Conservation (phyloP, 192 early-diverging fungal genomes). For the Entomortierella beljakovae region DNA sequence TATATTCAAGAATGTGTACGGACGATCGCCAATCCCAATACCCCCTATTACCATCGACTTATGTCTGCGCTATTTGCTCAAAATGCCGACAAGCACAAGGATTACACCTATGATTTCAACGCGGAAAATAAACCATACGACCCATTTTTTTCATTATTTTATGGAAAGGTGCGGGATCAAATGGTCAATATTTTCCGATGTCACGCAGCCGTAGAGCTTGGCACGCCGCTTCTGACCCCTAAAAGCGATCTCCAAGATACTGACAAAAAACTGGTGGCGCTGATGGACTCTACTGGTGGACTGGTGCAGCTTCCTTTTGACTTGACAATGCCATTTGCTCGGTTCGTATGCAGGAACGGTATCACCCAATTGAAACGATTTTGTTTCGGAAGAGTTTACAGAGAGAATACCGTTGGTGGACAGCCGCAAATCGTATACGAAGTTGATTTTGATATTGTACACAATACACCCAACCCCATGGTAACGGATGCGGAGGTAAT, state of each 20-base stretch:
- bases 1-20: constrained; percentile 91
- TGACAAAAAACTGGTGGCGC: constrained; percentile 76
- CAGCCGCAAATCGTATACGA: constrained; percentile 84
- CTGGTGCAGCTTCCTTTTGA: constrained; percentile 91
- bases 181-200: constrained; percentile 82
- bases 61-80: constrained; percentile 86
- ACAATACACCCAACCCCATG: constrained; percentile 67
- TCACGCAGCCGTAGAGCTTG: constrained; percentile 89
- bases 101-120: constrained; percentile 90
- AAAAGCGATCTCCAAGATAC: constrained; percentile 76
- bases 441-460: constrained; percentile 94
- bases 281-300: constrained; percentile 85
- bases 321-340: constrained; percentile 91
- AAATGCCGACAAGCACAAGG: constrained; percentile 83
- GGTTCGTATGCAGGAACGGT: constrained; percentile 80
- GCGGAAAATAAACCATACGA: constrained; percentile 62
- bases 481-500: constrained; percentile 91
- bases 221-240: constrained; percentile 86
- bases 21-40: constrained; percentile 89
- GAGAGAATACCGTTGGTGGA: constrained; percentile 83
- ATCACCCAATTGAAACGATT: constrained; percentile 86
- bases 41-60: constrained; percentile 84
- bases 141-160: constrained; percentile 73
- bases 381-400: constrained; percentile 86
- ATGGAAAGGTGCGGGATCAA: constrained; percentile 75